Evolutionary conservation across 495 filamentous ascomycete genomes (phyloP), one percentile per base, ranked within the genome.

Genomic region (Rostrohypoxylon terebratum): DNA sequence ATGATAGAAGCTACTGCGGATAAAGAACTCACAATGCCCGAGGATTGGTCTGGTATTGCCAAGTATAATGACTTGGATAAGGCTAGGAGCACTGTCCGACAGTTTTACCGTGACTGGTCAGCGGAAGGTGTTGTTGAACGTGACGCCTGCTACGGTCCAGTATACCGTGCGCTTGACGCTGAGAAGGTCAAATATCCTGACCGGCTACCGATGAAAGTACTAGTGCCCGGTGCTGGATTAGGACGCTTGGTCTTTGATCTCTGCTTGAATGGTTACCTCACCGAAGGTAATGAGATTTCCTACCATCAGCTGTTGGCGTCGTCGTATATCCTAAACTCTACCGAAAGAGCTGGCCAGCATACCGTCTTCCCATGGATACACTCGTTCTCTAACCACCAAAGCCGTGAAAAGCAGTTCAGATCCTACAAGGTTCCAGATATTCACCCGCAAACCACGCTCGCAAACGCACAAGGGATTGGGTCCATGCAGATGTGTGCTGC

Each of bases 21-120:
- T 40, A 33, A 67, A 44, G 75, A 80, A 13, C 68, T 72, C 31
- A 72, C 33, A 9, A 72, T 82, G 16, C 76, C 78, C 2, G 75
- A 83, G 23, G 83, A 88, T 40, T 94, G 93, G 91, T 82, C 85
- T 58, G 88, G 86, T 11, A 81, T 83, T 36, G 88, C 94, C 4
- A 94, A 88, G 20, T 74, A 85, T 20, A 81, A 81, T 3, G 94
- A 98, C 77, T 73, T 96, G 53, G 94, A 96, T 73, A 99, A 98
- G 79, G 96, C 94, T 16, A 87, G 91, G 68, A 95, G 92, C 58
- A 97, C 93, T 6, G 84, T 99, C 55, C 86, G 94, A 20, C 96
- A 99, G 77, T 92, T 99, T 75, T 98, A 93, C 77, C 92, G 96
- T 5, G 96, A 99, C 78, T 99, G 96, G 96, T 93, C 92, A 44